Evolutionary conservation across 208 protist genomes (phyloP), one percentile per base, ranked within the genome.

Genomic region (Wallacemonas sp.): DNA sequence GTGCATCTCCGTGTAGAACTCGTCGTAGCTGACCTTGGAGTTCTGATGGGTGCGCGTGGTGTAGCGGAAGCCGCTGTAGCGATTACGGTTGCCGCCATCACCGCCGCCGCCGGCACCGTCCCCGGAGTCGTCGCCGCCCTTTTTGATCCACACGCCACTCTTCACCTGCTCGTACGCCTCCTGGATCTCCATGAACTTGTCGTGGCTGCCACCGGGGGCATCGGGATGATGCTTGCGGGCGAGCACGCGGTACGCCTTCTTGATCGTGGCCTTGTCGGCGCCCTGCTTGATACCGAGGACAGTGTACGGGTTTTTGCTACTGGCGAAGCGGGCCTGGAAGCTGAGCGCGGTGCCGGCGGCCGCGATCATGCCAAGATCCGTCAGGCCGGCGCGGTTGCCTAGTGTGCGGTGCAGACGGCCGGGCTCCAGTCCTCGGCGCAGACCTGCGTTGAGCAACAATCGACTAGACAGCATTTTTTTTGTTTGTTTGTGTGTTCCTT

Each of bases 1-100:
- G 85, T 97, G 88, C 84, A 97, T 93, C 67, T 97, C 86, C 57
- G 82, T 86, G 71, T 93, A 97, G 69, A 94, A 94, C 65, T 93
- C 79, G 32, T 94, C 89, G 72, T 94, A 97, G 65, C 81, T 92
- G 42, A 93, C 83, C 63, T 93, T 94, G 64, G 76, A 87, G 64
- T 86, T 89, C 62, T 81, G 64, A 31, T 91, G 77, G 12, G 81
- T 86, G 41, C 88, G 85, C 1, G 91, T 97, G 14, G 88, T 94
- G 79, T 94, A 97, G 52, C 87, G 85, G 71, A 94, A 94, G 54
- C 85, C 87, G 52, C 79, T 92, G 82, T 94, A 97, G 22, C 87
- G 78, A 68, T 89, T 94, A 28, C 41, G 74, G 46, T 71, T 70
- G 45, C 77, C 71, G 23, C 72, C 70, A n/a, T 70, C 65, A 25